A percentile compares a stretch with the other conserved stretches of the same genome.
Conservation (phyloP, 1,284 basidiomycete genomes). For the Heliocybe sulcata region DNA sequence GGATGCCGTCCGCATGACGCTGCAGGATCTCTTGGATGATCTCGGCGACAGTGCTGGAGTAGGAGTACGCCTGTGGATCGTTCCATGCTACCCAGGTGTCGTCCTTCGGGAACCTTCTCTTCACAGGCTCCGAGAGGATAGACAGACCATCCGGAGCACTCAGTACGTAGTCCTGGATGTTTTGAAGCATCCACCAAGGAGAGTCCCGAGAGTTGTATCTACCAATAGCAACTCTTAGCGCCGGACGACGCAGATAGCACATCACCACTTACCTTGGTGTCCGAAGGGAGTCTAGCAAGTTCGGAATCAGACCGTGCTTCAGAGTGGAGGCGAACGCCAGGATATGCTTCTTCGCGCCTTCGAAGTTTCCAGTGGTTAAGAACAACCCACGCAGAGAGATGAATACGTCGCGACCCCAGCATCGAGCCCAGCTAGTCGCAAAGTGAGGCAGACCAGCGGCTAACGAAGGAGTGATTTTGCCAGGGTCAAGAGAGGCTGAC, state of each 20-base stretch:
- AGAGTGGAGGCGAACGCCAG: slow-evolving; percentile 82
- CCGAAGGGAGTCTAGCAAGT: slow-evolving; percentile 82
- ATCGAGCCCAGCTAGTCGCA: slow-evolving; percentile 83
- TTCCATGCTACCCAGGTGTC: slow-evolving; percentile 94
- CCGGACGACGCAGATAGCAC: slow-evolving; percentile 13
- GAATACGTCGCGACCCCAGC: slow-evolving; percentile 97
- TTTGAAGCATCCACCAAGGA: slow-evolving; percentile 99
- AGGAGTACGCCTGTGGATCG: slow-evolving; percentile 76
- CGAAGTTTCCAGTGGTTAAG: slow-evolving; percentile 86
- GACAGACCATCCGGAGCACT: slow-evolving; percentile 81
- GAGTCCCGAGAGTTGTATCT: slow-evolving; percentile 90
- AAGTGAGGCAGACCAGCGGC: slow-evolving; percentile 97
- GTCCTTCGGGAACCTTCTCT: slow-evolving; percentile 88
- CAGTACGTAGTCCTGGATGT: slow-evolving; percentile 90
- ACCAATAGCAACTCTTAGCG: slow-evolving; percentile 10
- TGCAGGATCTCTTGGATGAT: slow-evolving; percentile 96
- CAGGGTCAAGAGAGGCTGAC: slow-evolving; percentile 80
- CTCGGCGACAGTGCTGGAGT: slow-evolving; percentile 81
- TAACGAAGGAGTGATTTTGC: slow-evolving; percentile 65
- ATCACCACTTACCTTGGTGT: slow-evolving; percentile 61
- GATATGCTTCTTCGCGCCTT: slow-evolving; percentile 82
- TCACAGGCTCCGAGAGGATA: slow-evolving; percentile 78
- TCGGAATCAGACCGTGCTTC: slow-evolving; percentile 89
- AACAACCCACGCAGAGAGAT: slow-evolving; percentile 91
- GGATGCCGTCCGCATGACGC: slow-evolving; percentile 88